These are phyloP conservation scores for Fusarium nurragi DNA, from an alignment of 2,329 filamentous ascomycete genomes.

Conservation along the genomic window DNA sequence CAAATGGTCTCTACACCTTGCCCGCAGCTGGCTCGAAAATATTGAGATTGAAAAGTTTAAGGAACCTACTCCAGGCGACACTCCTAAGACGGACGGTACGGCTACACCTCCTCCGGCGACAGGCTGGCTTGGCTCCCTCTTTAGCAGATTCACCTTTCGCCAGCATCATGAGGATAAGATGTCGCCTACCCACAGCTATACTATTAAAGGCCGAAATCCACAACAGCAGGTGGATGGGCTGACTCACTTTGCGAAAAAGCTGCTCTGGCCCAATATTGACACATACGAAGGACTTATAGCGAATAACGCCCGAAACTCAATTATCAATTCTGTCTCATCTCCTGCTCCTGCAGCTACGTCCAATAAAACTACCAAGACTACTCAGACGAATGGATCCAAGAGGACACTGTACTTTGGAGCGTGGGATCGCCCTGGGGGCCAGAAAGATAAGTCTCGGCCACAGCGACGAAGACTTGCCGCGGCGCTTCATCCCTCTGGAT, in stretches of 20 bases:
- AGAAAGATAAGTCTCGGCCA: slow-evolving; percentile 49
- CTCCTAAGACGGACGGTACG: slow-evolving; percentile 10
- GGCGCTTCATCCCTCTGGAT: slow-evolving; percentile 67
- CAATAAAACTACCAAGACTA: slow-evolving; percentile 42
- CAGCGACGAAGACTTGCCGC: slow-evolving; percentile 65
- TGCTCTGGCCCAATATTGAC: slow-evolving; percentile 71
- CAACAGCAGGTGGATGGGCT: slow-evolving; percentile 69
- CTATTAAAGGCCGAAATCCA: slow-evolving; percentile 64
- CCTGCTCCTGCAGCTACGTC: slow-evolving; percentile 45
- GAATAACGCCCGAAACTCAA: slow-evolving; percentile 57
- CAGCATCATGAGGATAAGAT: slow-evolving; percentile 52
- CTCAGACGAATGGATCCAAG: slow-evolving; percentile 49
- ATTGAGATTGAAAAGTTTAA: slow-evolving; percentile 65
- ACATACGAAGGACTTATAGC: slow-evolving; percentile 59
- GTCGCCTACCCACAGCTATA: slow-evolving; percentile 53
- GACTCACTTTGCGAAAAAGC: slow-evolving; percentile 69
- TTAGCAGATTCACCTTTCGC: slow-evolving; percentile 61
- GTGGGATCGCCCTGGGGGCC: slow-evolving; percentile 49
- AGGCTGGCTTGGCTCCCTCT: slow-evolving; percentile 66
- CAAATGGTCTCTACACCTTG: slow-evolving; percentile 73
- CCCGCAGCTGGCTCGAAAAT: slow-evolving; percentile 74
- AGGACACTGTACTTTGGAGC: slow-evolving; percentile 60
- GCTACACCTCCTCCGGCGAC: slow-evolving; percentile 24
- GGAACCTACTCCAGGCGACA: slow-evolving; percentile 19
- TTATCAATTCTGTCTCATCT: slow-evolving; percentile 33